Base-by-base conservation (phyloP, 306 rosid species). In the Cicer pinnatifidum region DNA sequence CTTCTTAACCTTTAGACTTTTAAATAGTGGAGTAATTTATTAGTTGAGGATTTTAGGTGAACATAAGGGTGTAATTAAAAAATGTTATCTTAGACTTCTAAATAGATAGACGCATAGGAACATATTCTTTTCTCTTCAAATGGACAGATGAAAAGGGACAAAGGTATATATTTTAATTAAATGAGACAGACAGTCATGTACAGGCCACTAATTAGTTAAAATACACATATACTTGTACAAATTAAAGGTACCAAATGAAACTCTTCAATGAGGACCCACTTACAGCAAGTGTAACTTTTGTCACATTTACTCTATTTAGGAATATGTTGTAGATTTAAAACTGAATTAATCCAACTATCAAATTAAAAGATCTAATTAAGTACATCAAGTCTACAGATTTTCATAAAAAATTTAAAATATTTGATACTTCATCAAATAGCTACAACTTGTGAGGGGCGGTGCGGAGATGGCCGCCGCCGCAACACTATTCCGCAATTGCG, bases 141-240 rank as follows among this genome's bases (percentile, higher is more conserved):
- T 61, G 45, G 46, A 61, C 28, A 37, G 67, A 60, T 37, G 17
- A 37, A 37, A 38, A 37, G 20, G 19, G 37, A 60, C 11, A 6
- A 3, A 37, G 20, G 35, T 37, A 7, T 8, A 7, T 12, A 44
- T 19, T 68, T 7, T 47, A 68, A 59, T 37, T 12, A 77, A 58
- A 68, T 10, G 9, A 77, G 70, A 58, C 45, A 58, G 1, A 35
- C 12, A 33, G 41, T 60, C 35, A 60, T 12, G 45, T n/a, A 37
- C 23, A 7, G 20, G 19, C 2, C 16, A 59, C 65, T 59, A 28
- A 59, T 12, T 59, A 17, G 33, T 23, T 13, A 56, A 16, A 54
- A 47, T 17, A 53, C 51, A 33, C 59, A 40, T 60, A 35, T 20
- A 61, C 19, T 9, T 11, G 8, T 53, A 56, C 46, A 50, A 10